Evolutionary conservation across 2,329 filamentous ascomycete species (phyloP).

Genomic region (Colletotrichum endophyticum): DNA sequence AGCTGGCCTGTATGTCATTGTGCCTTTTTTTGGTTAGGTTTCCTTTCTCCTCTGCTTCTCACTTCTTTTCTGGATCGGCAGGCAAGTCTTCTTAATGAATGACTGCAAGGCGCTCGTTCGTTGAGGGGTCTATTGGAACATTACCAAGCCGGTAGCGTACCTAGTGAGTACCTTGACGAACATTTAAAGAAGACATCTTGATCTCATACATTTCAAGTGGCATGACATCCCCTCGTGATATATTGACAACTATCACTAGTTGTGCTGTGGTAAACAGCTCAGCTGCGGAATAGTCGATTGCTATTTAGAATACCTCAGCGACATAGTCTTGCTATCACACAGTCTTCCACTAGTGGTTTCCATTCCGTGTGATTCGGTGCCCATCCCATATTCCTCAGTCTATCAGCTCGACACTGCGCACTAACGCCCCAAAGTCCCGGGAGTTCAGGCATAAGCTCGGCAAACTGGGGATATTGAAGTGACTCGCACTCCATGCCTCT

Average conservation of each 20-base stretch:
- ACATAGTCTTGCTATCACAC: background rate
- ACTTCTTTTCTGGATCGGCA: too few relatives aligned
- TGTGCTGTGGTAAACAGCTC: too few relatives aligned
- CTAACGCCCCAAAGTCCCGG: background rate
- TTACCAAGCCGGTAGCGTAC: too few relatives aligned
- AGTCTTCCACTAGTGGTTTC: background rate
- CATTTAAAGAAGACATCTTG: too few relatives aligned
- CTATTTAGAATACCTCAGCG: background rate
- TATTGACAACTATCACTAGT: too few relatives aligned
- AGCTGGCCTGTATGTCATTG: background rate
- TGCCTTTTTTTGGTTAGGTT: background rate
- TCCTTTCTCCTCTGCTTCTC: too few relatives aligned
- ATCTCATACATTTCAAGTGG: too few relatives aligned
- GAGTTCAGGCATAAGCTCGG: background rate
- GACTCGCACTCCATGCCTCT: background rate
- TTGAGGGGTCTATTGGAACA: too few relatives aligned
- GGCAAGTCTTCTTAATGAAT: too few relatives aligned
- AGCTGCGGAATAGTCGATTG: background rate
- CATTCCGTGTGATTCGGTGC: background rate
- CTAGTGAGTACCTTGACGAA: too few relatives aligned
- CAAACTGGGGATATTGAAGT: background rate
- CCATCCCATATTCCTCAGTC: background rate
- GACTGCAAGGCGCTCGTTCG: too few relatives aligned
- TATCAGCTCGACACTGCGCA: background rate
- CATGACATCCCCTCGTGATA: too few relatives aligned